Evolutionary conservation across 208 protist species (phyloP), one percentile per base, ranked within the genome.

Genomic region (Wallacemonas sp.): DNA sequence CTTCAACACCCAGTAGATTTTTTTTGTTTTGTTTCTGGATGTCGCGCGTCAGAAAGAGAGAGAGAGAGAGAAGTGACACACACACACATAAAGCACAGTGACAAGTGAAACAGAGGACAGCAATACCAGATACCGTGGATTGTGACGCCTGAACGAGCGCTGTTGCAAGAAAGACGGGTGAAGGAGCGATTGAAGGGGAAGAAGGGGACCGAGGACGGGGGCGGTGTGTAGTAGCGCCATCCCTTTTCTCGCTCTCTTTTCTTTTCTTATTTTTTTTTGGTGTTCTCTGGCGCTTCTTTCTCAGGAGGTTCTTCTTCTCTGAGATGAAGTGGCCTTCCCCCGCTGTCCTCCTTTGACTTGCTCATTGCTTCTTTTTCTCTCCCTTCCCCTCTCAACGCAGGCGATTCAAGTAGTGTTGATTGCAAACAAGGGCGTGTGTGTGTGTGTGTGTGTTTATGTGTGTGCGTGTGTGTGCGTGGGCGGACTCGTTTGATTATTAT

Each of bases 301-400:
- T n/a, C n/a, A n/a, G n/a, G n/a, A n/a, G n/a, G n/a, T n/a, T n/a
- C n/a, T n/a, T n/a, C n/a, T n/a, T n/a, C n/a, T n/a, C n/a, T n/a
- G n/a, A n/a, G n/a, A n/a, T n/a, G n/a, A n/a, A n/a, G n/a, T n/a
- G n/a, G n/a, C n/a, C n/a, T n/a, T n/a, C n/a, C n/a, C n/a, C n/a
- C n/a, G n/a, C n/a, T n/a, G n/a, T n/a, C 15, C 6, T 22, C 19
- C 8, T 63, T 46, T 66, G 17, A 65, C 34, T 48, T 9, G 34
- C 6, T 66, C 13, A 30, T 22, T 39, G 22, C 19, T 61, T 48
- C 62, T 58, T 30, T 71, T 62, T 37, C 66, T 62, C 27, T 45
- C 54, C 44, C 55, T 66, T 55, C 32, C 13, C 62, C 53, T 41
- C 41, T 3, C 60, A 29, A 4, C n/a, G 30, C n/a, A 19, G 32